Conservation (phyloP, 116 monocot species). For the Trichopus zeylanicus region DNA sequence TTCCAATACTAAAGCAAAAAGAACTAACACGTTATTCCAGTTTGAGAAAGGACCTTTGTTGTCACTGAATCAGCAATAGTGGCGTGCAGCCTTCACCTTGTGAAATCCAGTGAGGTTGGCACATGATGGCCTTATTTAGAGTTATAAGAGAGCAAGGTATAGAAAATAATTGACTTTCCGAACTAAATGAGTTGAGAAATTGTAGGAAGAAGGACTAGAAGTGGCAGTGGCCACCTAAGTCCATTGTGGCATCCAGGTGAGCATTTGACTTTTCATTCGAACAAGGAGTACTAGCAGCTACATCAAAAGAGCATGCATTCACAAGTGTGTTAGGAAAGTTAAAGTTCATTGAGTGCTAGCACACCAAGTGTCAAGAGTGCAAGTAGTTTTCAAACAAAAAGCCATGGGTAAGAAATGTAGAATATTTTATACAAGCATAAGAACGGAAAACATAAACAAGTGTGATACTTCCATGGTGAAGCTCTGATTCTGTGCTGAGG, state of each 20-base stretch:
- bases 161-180: conserved; percentile 1
- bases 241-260: conserved; percentile 9
- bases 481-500: no score
- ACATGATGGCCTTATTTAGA: not conserved
- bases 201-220: conserved; percentile 7
- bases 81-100: not conserved
- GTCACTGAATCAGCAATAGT: no score
- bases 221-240: no score
- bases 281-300: not conserved
- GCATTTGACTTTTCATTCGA: conserved; percentile 5
- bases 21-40: no score
- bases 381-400: not conserved
- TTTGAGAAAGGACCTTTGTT: no score
- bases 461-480: not conserved
- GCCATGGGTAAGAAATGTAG: not conserved
- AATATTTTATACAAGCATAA: not conserved
- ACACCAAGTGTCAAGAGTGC: not conserved
- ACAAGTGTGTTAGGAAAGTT: not conserved
- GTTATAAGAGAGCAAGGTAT: not conserved
- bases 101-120: not conserved
- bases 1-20: no score
- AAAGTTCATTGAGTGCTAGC: not conserved
- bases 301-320: conserved; percentile 4
- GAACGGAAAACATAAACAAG: not conserved
- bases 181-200: not conserved